Evolutionary conservation across 1,284 basidiomycete genomes (phyloP).

Genomic region (Apiotrichum gamsii): DNA sequence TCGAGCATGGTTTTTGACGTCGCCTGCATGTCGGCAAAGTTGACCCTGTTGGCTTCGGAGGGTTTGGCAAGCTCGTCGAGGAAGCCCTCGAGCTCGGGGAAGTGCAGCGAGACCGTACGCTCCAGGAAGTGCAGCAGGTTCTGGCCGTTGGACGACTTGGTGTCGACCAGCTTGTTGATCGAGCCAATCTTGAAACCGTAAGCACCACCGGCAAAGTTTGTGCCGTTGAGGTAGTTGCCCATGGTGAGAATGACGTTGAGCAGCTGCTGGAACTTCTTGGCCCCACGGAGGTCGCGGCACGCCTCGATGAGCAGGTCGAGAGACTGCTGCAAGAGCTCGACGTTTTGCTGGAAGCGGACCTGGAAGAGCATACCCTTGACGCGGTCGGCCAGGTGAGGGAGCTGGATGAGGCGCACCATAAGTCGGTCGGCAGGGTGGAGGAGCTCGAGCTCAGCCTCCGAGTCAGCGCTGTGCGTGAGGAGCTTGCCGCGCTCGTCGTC

Average conservation of each 20-base stretch:
- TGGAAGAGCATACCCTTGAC: slow-evolving; percentile 93
- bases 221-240: slow-evolving; percentile 97
- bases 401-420: slow-evolving; percentile 95
- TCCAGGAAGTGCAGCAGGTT: slow-evolving; percentile 94
- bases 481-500: slow-evolving; percentile 91
- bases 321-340: slow-evolving; percentile 59
- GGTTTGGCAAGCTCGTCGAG: slow-evolving; percentile 83
- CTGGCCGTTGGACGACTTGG: slow-evolving; percentile 87
- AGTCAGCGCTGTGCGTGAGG: slow-evolving; percentile 65
- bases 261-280: slow-evolving; percentile 77
- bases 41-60: slow-evolving; percentile 76
- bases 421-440: slow-evolving; percentile 92
- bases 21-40: slow-evolving; percentile 39
- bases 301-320: slow-evolving; percentile 74
- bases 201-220: slow-evolving; percentile 92
- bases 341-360: slow-evolving; percentile 74
- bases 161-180: slow-evolving; percentile 98
- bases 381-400: slow-evolving; percentile 82
- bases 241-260: slow-evolving; percentile 73
- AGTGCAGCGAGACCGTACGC: slow-evolving; percentile 77
- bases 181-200: slow-evolving; percentile 96
- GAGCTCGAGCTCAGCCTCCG: slow-evolving; percentile 76
- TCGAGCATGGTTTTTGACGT: slow-evolving; percentile 59
- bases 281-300: slow-evolving; percentile 65
- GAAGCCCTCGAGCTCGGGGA: slow-evolving; percentile 81